Conservation (phyloP, 1,139 yeast species). For the Hanseniaspora sp. region DNA sequence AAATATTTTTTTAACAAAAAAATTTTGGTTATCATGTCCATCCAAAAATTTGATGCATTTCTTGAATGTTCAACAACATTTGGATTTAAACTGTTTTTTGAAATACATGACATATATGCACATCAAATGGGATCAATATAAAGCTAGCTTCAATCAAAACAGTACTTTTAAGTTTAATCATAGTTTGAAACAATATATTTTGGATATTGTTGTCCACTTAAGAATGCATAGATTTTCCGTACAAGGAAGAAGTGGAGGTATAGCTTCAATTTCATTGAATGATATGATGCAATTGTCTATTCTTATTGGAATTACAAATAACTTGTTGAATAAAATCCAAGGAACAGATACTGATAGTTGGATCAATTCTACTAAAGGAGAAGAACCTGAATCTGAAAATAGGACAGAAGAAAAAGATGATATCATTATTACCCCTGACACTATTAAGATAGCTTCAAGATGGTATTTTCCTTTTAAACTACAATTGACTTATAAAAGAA, state of each 20-base stretch:
- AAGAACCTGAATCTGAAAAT: neutral
- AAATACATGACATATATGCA: neutral
- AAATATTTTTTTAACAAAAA: conserved; percentile 10
- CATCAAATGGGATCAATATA: neutral
- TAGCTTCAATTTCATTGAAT: conserved; percentile 22
- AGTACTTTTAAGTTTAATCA: conserved; percentile 17
- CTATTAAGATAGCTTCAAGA: conserved; percentile 24
- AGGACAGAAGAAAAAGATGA: conserved; percentile 18
- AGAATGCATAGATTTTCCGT: conserved; percentile 27
- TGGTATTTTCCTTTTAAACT: conserved; percentile 29
- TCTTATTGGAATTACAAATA: conserved; percentile 17
- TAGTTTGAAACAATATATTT: conserved; percentile 26
- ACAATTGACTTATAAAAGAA: conserved; percentile 19
- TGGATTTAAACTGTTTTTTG: neutral
- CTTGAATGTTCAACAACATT: neutral
- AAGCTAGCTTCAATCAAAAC: neutral
- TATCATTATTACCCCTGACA: conserved; percentile 23
- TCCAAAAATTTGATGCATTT: neutral
- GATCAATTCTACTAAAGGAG: neutral
- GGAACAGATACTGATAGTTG: neutral
- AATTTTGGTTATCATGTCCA: conserved; percentile 14
- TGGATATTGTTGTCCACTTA: conserved; percentile 28
- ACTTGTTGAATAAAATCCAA: neutral
- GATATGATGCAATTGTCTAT: conserved; percentile 23
- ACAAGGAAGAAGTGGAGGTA: conserved; percentile 28